Evolutionary conservation across 371 early-diverging fungal genomes (phyloP), one percentile per base, ranked within the genome.

Genomic region (Gilbertella persicaria): DNA sequence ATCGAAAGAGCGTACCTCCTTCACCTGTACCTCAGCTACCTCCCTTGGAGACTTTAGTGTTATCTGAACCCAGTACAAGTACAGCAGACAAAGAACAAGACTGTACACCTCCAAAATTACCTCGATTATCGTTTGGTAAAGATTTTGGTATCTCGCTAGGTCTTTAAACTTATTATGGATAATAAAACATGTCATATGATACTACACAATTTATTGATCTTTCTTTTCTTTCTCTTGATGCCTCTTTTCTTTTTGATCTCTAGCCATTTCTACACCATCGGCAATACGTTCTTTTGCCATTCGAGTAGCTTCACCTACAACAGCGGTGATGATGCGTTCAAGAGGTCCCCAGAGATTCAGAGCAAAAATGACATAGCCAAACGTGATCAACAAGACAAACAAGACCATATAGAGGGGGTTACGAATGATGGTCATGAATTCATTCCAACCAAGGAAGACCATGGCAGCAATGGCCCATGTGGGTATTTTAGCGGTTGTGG

Each of bases 381-480:
- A 54, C 49, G 85, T 61, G 9, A 73, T 53, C 14, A 61, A 58
- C 17, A 76, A 16, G 0, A 84, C 68, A 21, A 76, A 67, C 12
- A 91, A 60, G 25, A 87, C 57, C 45, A 95, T 59, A 49, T 91
- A 93, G 17, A 95, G 21, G 9, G 97, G 97, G 58, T 85, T 94
- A 39, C 74, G 78, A 51, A 96, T 58, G 14, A 97, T 78, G 0
- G 88, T 58, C 78, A 91, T 82, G 30, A 94, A 86, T 67, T 97
- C 97, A 64, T 97, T 97, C 94, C 95, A 97, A 16, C 97, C 97
- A 12, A 97, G 68, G 21, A 87, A 64, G 9, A 91, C 64, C 42
- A 93, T 69, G 43, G 94, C 67, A 20, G 82, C 80, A 19, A 94
- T 71, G 45, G 93, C 84, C 96, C 96, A 98, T 28, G 75, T 69